These are phyloP conservation scores for Isochrysis galbana DNA, from an alignment of 78 protist species.

Conservation along the genomic window DNA sequence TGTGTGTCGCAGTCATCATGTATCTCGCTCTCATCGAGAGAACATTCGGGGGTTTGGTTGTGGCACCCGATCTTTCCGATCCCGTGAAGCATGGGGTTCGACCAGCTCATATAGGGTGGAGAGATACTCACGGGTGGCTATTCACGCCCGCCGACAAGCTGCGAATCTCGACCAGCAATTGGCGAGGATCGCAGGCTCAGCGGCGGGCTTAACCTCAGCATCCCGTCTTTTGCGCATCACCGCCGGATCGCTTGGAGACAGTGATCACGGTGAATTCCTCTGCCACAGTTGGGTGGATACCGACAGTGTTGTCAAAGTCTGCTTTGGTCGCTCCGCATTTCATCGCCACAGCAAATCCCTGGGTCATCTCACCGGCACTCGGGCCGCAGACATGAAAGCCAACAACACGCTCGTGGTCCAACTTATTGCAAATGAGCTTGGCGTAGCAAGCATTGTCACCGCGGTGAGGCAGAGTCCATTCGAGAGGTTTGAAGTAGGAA, in stretches of 20 bases:
- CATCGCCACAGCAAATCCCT: constrained; percentile 78
- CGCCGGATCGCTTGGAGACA: constrained; percentile 71
- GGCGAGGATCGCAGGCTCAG: no score
- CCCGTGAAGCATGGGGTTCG: no score
- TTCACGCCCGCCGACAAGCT: no score
- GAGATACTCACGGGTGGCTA: no score
- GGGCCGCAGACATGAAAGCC: constrained; percentile 87
- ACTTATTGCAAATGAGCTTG: constrained; percentile 68
- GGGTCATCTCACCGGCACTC: constrained; percentile 91
- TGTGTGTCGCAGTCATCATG: no score
- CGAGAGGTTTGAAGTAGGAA: constrained; percentile 68
- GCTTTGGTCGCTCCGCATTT: constrained; percentile 49
- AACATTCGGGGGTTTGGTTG: no score
- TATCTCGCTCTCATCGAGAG: no score
- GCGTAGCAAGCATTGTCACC: constrained; percentile 55
- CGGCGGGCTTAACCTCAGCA: constrained; percentile 79
- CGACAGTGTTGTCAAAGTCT: constrained; percentile 83
- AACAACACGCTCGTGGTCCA: constrained; percentile 64
- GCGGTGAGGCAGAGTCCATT: constrained; percentile 71
- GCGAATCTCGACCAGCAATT: no score
- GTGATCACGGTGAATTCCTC: constrained; percentile 77
- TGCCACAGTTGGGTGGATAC: constrained; percentile 92
- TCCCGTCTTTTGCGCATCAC: constrained; percentile 57
- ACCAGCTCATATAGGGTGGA: no score
- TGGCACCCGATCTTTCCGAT: no score